A percentile compares a stretch with the other conserved stretches of the same genome.
These are phyloP conservation scores for Collybia nuda DNA, from an alignment of 768 basidiomycete genomes.

Conservation along the genomic window DNA sequence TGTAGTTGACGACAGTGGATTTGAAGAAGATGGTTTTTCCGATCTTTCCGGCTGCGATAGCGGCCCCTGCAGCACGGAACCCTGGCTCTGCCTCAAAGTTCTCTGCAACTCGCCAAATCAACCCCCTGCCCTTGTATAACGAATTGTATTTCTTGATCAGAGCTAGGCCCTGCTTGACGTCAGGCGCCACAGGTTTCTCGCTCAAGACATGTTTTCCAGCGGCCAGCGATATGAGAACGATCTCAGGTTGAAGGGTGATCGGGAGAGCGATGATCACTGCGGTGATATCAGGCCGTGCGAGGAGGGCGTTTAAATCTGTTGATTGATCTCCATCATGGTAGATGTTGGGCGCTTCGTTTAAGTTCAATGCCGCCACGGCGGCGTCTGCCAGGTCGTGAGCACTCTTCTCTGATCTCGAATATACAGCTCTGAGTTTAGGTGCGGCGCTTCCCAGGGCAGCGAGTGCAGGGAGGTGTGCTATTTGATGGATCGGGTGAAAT, in stretches of 20 bases:
- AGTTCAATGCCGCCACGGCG: constrained; percentile 39
- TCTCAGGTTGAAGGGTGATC: constrained; percentile 68
- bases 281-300: constrained; percentile 65
- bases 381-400: constrained; percentile 50
- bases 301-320: constrained; percentile 56
- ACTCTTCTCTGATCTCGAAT: constrained; percentile 73
- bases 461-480: constrained; percentile 82
- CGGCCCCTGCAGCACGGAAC: constrained; percentile 42
- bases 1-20: constrained; percentile 46
- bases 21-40: constrained; percentile 74
- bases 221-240: constrained; percentile 60
- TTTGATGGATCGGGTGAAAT: constrained; percentile 19
- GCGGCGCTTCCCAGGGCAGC: constrained; percentile 46
- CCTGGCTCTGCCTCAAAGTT: constrained; percentile 73
- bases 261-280: constrained; percentile 79
- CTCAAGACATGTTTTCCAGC: constrained; percentile 88
- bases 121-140: constrained; percentile 61
- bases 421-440: constrained; percentile 61
- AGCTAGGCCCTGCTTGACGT: constrained; percentile 59
- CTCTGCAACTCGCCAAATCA: constrained; percentile 83
- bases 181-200: constrained; percentile 84
- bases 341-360: constrained; percentile 40
- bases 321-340: constrained; percentile 55
- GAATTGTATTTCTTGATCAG: constrained; percentile 68
- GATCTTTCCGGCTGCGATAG: constrained; percentile 60